Base-by-base conservation (phyloP, 805 yeast genomes). In the Wickerhamomyces chaumierensis region DNA sequence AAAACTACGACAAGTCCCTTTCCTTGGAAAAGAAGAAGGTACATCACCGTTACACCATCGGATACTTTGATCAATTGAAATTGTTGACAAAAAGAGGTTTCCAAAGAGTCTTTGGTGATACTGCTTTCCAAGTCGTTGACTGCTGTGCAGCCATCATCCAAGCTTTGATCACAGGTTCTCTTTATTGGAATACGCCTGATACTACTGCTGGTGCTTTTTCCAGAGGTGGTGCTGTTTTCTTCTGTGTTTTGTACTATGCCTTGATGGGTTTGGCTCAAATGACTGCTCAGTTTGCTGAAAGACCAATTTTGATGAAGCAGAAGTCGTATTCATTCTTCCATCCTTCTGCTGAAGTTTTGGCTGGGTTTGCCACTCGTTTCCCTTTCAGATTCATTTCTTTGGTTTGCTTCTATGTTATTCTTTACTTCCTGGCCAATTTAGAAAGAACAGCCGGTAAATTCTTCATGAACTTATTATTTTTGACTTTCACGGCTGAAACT, bases 341-440 rank as follows among this genome's bases (percentile, higher is more conserved):
- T 42, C 87, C 88, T 5, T 69, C 86, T 8, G 77, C 84, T 4
- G 92, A 83, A 53, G 82, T 85, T 1, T 47, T 82, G 7, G 79
- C 86, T 0, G 61, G 74, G 6, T 62, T 74, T 33, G 38, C 79
- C 3, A 68, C 83, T 3, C 80, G 75, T 38, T 57, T 81, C 42
- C 88, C 90, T 3, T 65, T 74, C 40, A 81, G 81, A 57, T 44
- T 72, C 27, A 45, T 66, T 27, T 62, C 70, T 23, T 51, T 66
- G 25, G 49, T 71, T 17, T 47, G 55, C n/a, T 78, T 77, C 55
- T 52, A 65, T 32, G 44, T 77, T 36, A 59, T 73, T 28, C 47
- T 70, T 17, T 79, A 74, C 56, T 82, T 81, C 60, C 56, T 82
- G 63, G 57, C 80, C 7, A 58, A 66, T 43, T 56, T 75, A 48